Evolutionary conservation across 1,284 basidiomycete genomes (phyloP), one percentile per base, ranked within the genome.

Genomic region (Melampsora larici-populina): DNA sequence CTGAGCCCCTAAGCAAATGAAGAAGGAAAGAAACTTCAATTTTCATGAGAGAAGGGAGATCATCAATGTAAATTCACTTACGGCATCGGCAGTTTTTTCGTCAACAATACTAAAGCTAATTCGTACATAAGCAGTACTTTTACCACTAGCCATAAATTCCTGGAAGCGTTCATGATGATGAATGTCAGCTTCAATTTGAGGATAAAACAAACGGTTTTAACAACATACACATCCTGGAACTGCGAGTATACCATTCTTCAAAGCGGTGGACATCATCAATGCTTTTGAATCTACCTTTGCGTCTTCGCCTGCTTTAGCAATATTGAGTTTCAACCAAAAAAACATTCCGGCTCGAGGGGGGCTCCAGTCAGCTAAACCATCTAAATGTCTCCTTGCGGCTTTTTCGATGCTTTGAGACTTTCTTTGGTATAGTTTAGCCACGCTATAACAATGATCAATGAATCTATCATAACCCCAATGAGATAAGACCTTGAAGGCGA

Each of bases 201-300:
- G 13, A 13, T 8, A 43, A 36, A 13, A 58, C 9, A 58, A 58
- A 9, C 7, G 8, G 17, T 5, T 18, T 0, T 2, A 70, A 26
- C 60, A 81, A 80, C 79, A 83, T 79, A 85, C 93, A 0, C 80
- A 80, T 31, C 85, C 85, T 0, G 95, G 95, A 5, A 97, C 88
- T 11, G 92, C 93, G 26, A 98, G 87, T 2, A 98, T 92, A 24
- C 93, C 93, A 70, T 89, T 89, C 75, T 89, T 88, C 70, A 92
- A 87, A 1, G 94, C 94, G 80, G 90, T 90, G 17, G 88, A 90
- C 73, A 88, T 86, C 81, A 97, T 92, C 67, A 97, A 82, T 21
- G 86, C 85, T 81, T 88, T 89, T 2, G 91, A 92, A 84, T 97
- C 93, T 21, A 87, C 89, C 24, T 76, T 55, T 11, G 66, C 51